Evolutionary conservation across 129 eudicot species (phyloP).

Genomic region (Scalesia atractyloides): DNA sequence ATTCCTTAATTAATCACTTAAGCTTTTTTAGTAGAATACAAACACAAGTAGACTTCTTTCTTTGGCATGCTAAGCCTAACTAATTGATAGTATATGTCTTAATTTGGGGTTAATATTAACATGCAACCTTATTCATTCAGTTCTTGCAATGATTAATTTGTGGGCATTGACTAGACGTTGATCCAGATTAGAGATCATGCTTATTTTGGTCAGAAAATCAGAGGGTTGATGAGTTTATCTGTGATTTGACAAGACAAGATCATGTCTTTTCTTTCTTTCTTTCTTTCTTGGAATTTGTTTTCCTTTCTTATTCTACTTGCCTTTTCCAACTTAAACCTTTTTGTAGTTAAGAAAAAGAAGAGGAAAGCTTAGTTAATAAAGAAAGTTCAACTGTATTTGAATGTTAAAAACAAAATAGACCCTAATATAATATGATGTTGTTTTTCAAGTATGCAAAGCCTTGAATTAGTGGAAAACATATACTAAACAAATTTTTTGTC

Average conservation of each 20-base stretch:
- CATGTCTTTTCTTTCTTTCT: background rate
- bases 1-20: too few relatives aligned
- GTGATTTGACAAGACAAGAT: conserved; percentile 34
- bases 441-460: background rate
- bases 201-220: conserved; percentile 11
- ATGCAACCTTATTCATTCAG: conserved; percentile 11
- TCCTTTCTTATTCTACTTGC: conserved; percentile 10
- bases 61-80: conserved; percentile 8
- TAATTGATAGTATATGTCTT: background rate
- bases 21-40: conserved; percentile 3
- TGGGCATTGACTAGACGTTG: conserved; percentile 16
- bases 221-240: conserved; percentile 7
- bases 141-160: conserved; percentile 16
- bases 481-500: background rate
- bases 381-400: too few relatives aligned
- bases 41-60: conserved; percentile 9
- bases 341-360: background rate
- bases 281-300: conserved; percentile 23
- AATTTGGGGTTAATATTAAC: conserved; percentile 20
- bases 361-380: background rate
- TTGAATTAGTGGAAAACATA: background rate
- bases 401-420: too few relatives aligned
- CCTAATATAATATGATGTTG: background rate
- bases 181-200: conserved; percentile 9
- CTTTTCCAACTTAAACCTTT: background rate